These are phyloP conservation scores for Thalassiosira ordinaria DNA, from an alignment of 352 stramenopile species.

Conservation along the genomic window DNA sequence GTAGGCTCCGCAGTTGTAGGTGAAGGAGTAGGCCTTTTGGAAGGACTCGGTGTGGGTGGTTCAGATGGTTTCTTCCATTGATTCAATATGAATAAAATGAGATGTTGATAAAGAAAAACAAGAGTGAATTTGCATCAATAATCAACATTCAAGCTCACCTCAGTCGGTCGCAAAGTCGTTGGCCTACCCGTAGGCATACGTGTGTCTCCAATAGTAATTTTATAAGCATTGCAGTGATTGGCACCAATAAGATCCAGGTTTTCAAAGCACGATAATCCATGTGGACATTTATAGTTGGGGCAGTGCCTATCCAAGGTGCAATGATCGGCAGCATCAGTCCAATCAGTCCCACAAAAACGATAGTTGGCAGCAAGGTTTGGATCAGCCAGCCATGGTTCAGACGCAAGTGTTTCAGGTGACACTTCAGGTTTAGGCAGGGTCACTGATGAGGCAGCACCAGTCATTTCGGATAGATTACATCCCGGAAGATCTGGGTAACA, in stretches of 20 bases:
- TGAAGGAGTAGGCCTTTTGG: background rate
- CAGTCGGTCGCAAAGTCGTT: background rate
- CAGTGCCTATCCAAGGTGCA: conserved; percentile 12
- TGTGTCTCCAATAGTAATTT: background rate
- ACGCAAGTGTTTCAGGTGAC: background rate
- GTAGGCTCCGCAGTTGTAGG: no score
- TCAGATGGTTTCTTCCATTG: background rate
- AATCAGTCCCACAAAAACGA: conserved; percentile 4
- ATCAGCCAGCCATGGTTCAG: background rate
- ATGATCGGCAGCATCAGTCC: background rate
- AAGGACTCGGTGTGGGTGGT: background rate
- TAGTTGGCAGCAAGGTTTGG: background rate
- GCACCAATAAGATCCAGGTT: background rate
- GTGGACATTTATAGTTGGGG: background rate
- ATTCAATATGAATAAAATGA: background rate
- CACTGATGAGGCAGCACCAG: no score
- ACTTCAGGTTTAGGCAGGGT: background rate
- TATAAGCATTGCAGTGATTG: conserved; percentile 8
- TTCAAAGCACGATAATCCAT: background rate
- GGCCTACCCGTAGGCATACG: background rate
- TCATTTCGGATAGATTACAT: background rate
- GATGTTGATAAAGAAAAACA: background rate
- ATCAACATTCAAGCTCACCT: background rate
- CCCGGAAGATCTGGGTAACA: background rate
- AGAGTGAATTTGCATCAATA: background rate